Conservation (phyloP, 1,139 yeast genomes). For the Hyphopichia burtonii region DNA sequence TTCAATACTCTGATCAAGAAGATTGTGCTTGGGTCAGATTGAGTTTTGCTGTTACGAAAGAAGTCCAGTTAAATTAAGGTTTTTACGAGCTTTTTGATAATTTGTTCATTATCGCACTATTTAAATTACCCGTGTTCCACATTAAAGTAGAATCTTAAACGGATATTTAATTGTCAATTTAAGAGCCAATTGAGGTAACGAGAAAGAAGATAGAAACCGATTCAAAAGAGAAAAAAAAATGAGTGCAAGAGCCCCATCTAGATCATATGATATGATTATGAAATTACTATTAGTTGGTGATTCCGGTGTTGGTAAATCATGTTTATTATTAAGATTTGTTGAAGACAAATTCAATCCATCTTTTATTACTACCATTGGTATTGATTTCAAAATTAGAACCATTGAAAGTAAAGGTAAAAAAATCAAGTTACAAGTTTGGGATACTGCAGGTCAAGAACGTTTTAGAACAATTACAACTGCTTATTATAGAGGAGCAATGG, state of each 20-base stretch:
- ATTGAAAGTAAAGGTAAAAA: conserved; percentile 91
- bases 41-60: not conserved
- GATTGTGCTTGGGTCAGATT: not conserved
- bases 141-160: not conserved
- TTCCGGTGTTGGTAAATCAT: conserved; percentile 96
- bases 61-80: not conserved
- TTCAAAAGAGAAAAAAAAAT: no score
- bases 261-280: conserved; percentile 92
- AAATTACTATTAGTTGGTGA: conserved; percentile 93
- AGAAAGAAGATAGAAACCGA: no score
- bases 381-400: conserved; percentile 96
- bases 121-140: not conserved
- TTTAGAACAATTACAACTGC: conserved; percentile 98
- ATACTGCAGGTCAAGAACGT: conserved; percentile 98
- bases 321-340: conserved; percentile 88
- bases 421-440: conserved; percentile 97
- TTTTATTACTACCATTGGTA: conserved; percentile 95
- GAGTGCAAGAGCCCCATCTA: conserved; percentile 64
- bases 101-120: not conserved
- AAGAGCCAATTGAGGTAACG: no score
- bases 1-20: not conserved
- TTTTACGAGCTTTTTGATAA: not conserved
- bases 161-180: no score
- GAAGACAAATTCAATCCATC: conserved; percentile 97
- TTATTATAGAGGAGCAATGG: conserved; percentile 98